A percentile compares a stretch with the other conserved stretches of the same genome.
Conservation (phyloP, 495 filamentous ascomycete genomes). For the Penicillium coffeae region DNA sequence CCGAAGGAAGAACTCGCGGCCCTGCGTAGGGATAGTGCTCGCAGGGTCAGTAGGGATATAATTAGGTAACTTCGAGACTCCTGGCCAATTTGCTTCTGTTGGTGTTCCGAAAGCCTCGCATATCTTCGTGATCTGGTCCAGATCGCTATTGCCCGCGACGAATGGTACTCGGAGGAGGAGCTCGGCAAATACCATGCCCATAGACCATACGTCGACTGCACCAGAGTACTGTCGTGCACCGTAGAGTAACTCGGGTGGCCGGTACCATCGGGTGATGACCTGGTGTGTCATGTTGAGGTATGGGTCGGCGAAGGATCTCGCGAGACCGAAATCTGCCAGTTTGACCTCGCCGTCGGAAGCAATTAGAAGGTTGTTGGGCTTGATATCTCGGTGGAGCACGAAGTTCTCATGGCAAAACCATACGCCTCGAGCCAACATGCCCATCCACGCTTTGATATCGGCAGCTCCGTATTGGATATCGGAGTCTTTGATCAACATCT, state of each 20-base stretch:
- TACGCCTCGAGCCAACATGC: slow-evolving; percentile 86
- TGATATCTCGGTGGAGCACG: slow-evolving; percentile 96
- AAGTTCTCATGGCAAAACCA: slow-evolving; percentile 97
- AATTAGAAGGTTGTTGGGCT: slow-evolving; percentile 96
- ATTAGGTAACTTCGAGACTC: slow-evolving; percentile 74
- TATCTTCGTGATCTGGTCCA: slow-evolving; percentile 75
- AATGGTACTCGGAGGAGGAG: slow-evolving; percentile 77
- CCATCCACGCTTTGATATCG: slow-evolving; percentile 98
- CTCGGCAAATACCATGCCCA: slow-evolving; percentile 89
- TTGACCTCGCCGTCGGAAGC: slow-evolving; percentile 90
- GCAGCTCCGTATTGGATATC: slow-evolving; percentile 71
- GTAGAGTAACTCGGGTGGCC: slow-evolving; percentile 88
- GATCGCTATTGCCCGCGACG: slow-evolving; percentile 74
- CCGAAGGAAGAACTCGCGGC: slow-evolving; percentile 62
- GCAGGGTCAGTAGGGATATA: slow-evolving; percentile 58
- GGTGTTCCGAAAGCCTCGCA: slow-evolving; percentile 84
- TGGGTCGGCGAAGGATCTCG: slow-evolving; percentile 83
- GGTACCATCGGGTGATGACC: slow-evolving; percentile 96
- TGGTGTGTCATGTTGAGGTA: slow-evolving; percentile 84
- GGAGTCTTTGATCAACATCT: slow-evolving; percentile 84
- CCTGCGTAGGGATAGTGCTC: slow-evolving; percentile 56
- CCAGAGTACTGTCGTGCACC: slow-evolving; percentile 85
- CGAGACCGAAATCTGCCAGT: slow-evolving; percentile 96
- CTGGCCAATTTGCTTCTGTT: slow-evolving; percentile 93
- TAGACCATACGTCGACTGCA: slow-evolving; percentile 93